These are phyloP conservation scores for Solanum bukasovii DNA, from an alignment of 257 asterid species.

Conservation along the genomic window DNA sequence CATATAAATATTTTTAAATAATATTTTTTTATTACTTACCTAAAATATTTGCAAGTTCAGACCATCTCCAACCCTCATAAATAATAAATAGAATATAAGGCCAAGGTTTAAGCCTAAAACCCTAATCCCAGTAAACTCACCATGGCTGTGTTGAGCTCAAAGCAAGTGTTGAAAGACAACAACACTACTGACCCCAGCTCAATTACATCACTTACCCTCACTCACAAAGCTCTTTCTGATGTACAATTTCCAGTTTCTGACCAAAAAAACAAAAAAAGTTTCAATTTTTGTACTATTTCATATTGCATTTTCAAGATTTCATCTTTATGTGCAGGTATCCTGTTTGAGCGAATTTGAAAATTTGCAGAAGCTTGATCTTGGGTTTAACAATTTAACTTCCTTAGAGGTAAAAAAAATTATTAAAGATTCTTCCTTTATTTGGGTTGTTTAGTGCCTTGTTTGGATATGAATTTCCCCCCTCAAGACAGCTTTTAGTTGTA, in stretches of 20 bases:
- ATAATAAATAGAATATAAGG: neutral
- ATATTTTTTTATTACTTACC: neutral
- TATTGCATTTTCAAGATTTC: neutral
- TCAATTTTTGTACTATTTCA: neutral
- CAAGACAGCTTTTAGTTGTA: neutral
- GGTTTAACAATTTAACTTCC: slow-evolving; percentile 67
- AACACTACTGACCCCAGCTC: slow-evolving; percentile 45
- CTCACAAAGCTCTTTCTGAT: slow-evolving; percentile 82
- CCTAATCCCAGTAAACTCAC: slow-evolving; percentile 10
- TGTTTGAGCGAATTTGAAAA: slow-evolving; percentile 75
- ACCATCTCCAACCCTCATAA: too few relatives aligned
- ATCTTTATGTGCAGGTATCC: slow-evolving; percentile 42
- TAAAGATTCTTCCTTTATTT: neutral
- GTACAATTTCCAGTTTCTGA: slow-evolving; percentile 21
- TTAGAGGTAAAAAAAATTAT: slow-evolving; percentile 40
- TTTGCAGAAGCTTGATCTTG: slow-evolving; percentile 73
- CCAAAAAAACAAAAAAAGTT: too few relatives aligned
- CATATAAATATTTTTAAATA: too few relatives aligned
- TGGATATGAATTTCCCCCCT: neutral
- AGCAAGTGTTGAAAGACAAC: slow-evolving; percentile 55
- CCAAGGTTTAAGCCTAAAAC: slow-evolving; percentile 7
- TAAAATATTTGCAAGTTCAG: neutral
- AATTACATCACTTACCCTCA: slow-evolving; percentile 51
- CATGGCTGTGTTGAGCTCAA: slow-evolving; percentile 59
- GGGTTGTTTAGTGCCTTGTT: neutral